Evolutionary conservation across 306 rosid genomes (phyloP), one percentile per base, ranked within the genome.

Genomic region (Citrullus amarus): DNA sequence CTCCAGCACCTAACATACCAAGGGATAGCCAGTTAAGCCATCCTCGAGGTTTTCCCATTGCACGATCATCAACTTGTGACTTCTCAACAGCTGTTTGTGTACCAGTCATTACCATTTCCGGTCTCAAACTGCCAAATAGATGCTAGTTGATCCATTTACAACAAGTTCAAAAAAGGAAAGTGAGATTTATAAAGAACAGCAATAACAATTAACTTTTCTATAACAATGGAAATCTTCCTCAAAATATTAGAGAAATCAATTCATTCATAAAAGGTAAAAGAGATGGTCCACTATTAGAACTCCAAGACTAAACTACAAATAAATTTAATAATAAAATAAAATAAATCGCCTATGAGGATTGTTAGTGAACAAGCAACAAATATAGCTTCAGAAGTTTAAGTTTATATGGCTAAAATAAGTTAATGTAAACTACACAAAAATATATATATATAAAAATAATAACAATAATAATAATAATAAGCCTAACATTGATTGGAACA

Each of bases 1-100:
- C 98, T 54, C 98, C 98, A 79, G 97, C 98, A 83, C 98, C 95
- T 62, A 94, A 97, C 97, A 94, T 91, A 82, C 98, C 98, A 82
- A 89, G 98, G 61, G 97, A 92, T 78, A 94, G 85, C 98, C 97
- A 92, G 86, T 92, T 90, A 86, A 94, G 79, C 98, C 98, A 94
- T 67, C 98, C 98, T 76, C 81, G 91, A 81, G 96, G 82, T 82
- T 87, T 92, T 5, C 91, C 90, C 4, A 71, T 39, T 58, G 84
- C 43, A 76, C 51, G 86, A 38, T 93, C 98, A 76, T 93, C 97
- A 76, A 76, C 89, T 75, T 69, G 75, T 57, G 86, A 79, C 82
- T 83, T 91, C 81, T 91, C 95, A 54, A 69, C 78, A 70, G 81
- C 41, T 65, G 80, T 80, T 85, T 84, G 85, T 53, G 71, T 44